Base-by-base conservation (phyloP, 2,329 filamentous ascomycete genomes). In the Nemania diffusa region DNA sequence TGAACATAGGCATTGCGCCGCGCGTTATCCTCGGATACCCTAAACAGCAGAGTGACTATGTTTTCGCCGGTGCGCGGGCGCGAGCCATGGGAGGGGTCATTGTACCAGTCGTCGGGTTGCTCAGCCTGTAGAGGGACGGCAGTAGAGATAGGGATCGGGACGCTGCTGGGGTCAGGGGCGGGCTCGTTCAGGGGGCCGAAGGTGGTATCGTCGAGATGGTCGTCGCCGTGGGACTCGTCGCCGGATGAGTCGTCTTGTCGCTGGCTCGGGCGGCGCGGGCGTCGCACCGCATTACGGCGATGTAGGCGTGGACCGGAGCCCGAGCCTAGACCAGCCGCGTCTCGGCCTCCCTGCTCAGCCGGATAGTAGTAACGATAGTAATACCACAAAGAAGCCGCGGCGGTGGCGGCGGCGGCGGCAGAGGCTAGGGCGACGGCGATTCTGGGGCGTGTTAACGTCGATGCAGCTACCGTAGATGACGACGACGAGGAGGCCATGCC, bases 1-100 rank as follows among this genome's bases (percentile, higher is more conserved):
- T 99, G 96, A 24, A 97, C 91, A 75, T 96, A 97, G 22, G 93
- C 92, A 77, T 96, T 95, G 58, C 92, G 87, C 63, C 91, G 88
- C 1, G 94, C 93, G 77, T 97, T 94, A 72, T 98, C 94, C 79
- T 97, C 94, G 0, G 94, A 97, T 53, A 98, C 97, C 65, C 94
- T 89, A 77, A 97, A 98, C 0, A 98, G 84, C 1, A 97, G 84
- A 69, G 90, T 92, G 52, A 97, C 91, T 56, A 97, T 89, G 67
- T 94, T 94, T 75, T 96, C 92, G 6, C 92, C 92, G 37, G 82
- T 86, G 64, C 84, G 83, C 67, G 84, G 83, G 34, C 81, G 77
- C 62, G 81, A 78, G 63, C 78, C 77, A 17, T 77, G 77, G 62
- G 73, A 69, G 42, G 78, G 74, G 24, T 86, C 84, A 67, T 85